Percentiles rank a stretch among this genome's conserved stretches.
Evolutionary conservation across 78 protist genomes (phyloP).

Genomic region (Protostelium mycophagum): DNA sequence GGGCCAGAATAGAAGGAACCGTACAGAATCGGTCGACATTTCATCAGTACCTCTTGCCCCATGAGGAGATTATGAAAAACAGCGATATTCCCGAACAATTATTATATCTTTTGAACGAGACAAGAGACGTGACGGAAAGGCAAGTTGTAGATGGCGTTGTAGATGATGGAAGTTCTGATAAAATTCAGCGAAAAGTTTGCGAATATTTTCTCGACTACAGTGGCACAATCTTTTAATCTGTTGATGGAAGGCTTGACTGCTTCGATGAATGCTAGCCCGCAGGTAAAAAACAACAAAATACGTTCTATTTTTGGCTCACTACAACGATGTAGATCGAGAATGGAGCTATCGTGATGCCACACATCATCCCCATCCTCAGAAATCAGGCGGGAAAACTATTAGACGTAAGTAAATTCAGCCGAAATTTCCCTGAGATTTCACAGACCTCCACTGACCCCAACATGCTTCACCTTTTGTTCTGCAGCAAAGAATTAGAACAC

Average conservation of each 20-base stretch:
- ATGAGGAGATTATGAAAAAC: neutral
- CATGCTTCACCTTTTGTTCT: neutral
- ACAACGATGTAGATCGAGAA: neutral
- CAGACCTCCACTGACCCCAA: no score
- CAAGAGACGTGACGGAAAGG: neutral
- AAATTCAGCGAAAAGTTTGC: neutral
- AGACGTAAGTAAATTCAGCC: neutral
- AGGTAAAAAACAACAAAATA: no score
- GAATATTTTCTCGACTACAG: neutral
- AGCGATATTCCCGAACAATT: neutral
- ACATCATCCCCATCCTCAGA: neutral
- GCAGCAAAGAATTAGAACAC: neutral
- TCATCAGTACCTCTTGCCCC: neutral
- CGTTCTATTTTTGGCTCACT: neutral
- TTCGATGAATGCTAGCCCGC: neutral
- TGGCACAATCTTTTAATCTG: neutral
- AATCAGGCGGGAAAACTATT: neutral
- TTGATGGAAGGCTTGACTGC: neutral
- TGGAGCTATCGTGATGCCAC: neutral
- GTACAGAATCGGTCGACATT: neutral
- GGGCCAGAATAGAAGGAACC: neutral
- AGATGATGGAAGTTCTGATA: neutral
- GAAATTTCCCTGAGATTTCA: no score
- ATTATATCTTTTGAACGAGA: neutral
- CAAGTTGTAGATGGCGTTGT: neutral